Conservation (phyloP, 1,284 basidiomycete genomes). For the Tylopilus sp. region DNA sequence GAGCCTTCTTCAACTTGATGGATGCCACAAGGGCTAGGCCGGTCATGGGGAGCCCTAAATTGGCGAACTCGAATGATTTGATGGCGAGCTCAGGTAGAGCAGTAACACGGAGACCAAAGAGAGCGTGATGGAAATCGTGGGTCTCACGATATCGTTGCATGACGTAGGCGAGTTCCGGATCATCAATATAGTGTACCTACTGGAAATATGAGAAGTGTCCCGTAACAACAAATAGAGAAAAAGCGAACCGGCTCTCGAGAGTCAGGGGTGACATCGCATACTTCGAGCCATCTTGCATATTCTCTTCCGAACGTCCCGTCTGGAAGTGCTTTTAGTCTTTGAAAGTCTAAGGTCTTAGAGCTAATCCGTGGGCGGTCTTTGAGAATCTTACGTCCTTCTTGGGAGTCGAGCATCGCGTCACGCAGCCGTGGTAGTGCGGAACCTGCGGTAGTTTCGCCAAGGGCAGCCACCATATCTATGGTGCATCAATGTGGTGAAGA, state of each 20-base stretch:
- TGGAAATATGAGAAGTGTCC: slow-evolving; percentile 6
- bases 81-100: slow-evolving; percentile 93
- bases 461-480: slow-evolving; percentile 88
- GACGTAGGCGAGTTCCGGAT: slow-evolving; percentile 92
- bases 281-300: slow-evolving; percentile 89
- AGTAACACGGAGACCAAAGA: slow-evolving; percentile 84
- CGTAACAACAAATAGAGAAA: neutral
- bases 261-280: slow-evolving; percentile 92
- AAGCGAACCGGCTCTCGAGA: slow-evolving; percentile 60
- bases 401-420: slow-evolving; percentile 73
- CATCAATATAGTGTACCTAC: slow-evolving; percentile 91
- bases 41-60: slow-evolving; percentile 89
- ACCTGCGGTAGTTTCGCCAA: slow-evolving; percentile 88
- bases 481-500: neutral
- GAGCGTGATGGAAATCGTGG: slow-evolving; percentile 94
- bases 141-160: slow-evolving; percentile 98
- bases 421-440: slow-evolving; percentile 78
- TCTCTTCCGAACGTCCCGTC: slow-evolving; percentile 84
- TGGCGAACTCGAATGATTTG: slow-evolving; percentile 94
- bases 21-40: slow-evolving; percentile 55
- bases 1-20: slow-evolving; percentile 50
- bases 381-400: slow-evolving; percentile 81
- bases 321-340: slow-evolving; percentile 59
- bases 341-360: slow-evolving; percentile 74
- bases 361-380: slow-evolving; percentile 83